A percentile compares a stretch with the other conserved stretches of the same genome.
These are phyloP conservation scores for Bipolaris bicolor DNA, from an alignment of 2,329 filamentous ascomycete species.

Conservation along the genomic window DNA sequence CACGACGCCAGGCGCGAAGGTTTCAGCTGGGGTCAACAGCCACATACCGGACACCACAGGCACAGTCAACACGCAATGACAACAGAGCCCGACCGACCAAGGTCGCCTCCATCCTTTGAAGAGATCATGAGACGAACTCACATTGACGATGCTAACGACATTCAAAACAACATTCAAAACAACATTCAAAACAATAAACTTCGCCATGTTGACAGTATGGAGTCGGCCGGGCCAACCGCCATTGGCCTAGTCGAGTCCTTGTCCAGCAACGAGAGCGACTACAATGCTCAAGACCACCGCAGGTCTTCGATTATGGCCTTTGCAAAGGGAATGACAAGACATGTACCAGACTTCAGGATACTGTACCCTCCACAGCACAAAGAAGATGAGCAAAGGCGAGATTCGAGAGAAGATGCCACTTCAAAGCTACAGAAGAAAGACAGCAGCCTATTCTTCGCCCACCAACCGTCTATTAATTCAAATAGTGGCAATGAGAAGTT, in stretches of 20 bases:
- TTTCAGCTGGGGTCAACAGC: constrained; percentile 30
- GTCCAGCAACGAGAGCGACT: constrained; percentile 5
- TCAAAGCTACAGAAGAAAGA: constrained; percentile 12
- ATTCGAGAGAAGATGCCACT: constrained; percentile 2
- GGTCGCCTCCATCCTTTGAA: constrained; percentile 29
- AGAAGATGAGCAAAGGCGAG: constrained; percentile 1
- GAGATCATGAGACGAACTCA: constrained; percentile 25
- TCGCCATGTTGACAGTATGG: constrained; percentile 19
- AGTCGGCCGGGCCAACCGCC: constrained; percentile 16
- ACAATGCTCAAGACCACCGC: constrained; percentile 16
- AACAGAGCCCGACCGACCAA: constrained; percentile 12
- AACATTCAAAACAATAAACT: constrained; percentile 18
- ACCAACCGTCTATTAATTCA: constrained; percentile 3
- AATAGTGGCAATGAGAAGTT: background rate
- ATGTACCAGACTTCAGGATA: constrained; percentile 33
- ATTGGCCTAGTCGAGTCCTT: constrained; percentile 1
- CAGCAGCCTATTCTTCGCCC: constrained; percentile 18
- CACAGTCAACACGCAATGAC: constrained; percentile 21
- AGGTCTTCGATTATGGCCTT: constrained; percentile 36
- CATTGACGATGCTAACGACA: constrained; percentile 17
- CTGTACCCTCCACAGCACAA: constrained; percentile 15
- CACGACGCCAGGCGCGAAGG: constrained; percentile 33
- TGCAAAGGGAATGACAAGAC: constrained; percentile 29
- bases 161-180: constrained; percentile 17
- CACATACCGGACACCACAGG: constrained; percentile 12